Evolutionary conservation across 139 green algal genomes (phyloP), one percentile per base, ranked within the genome.

Genomic region (Gonium pectorale): DNA sequence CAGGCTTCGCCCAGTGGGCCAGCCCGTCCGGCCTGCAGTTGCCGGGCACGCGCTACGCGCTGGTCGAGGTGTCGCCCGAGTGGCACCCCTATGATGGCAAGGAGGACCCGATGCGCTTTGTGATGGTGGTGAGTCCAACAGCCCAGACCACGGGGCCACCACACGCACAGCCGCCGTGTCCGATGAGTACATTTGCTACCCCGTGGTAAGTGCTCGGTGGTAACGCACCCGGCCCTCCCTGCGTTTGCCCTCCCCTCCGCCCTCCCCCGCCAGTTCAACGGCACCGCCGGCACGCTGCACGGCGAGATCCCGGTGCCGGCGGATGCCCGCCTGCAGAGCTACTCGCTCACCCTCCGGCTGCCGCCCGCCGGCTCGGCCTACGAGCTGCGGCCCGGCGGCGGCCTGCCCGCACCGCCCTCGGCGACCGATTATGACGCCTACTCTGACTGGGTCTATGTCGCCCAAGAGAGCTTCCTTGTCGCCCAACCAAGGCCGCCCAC

Each of bases 401-500:
- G n/a, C n/a, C n/a, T n/a, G n/a, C n/a, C n/a, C n/a, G n/a, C n/a
- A n/a, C n/a, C n/a, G n/a, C n/a, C n/a, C n/a, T n/a, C n/a, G n/a
- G n/a, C n/a, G n/a, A n/a, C n/a, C n/a, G n/a, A n/a, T n/a, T n/a
- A n/a, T n/a, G n/a, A n/a, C n/a, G n/a, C n/a, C n/a, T n/a, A n/a
- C n/a, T n/a, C n/a, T n/a, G n/a, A n/a, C n/a, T n/a, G n/a, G n/a
- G n/a, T n/a, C n/a, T n/a, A n/a, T n/a, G n/a, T n/a, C n/a, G n/a
- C n/a, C n/a, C n/a, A n/a, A n/a, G n/a, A n/a, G n/a, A 63, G 22
- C 43, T 88, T 93, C 46, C 87, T 72, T 5, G 75, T 92, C 17
- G 90, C 78, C n/a, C n/a, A n/a, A n/a, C 91, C 91, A 0, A 46
- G 91, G 29, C 85, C 86, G 0, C 91, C 91, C 38, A 94, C 91